Percentiles rank a stretch among this genome's conserved stretches.
These are phyloP conservation scores for Cyclotella baltica DNA, from an alignment of 108 stramenopile species.

Conservation along the genomic window DNA sequence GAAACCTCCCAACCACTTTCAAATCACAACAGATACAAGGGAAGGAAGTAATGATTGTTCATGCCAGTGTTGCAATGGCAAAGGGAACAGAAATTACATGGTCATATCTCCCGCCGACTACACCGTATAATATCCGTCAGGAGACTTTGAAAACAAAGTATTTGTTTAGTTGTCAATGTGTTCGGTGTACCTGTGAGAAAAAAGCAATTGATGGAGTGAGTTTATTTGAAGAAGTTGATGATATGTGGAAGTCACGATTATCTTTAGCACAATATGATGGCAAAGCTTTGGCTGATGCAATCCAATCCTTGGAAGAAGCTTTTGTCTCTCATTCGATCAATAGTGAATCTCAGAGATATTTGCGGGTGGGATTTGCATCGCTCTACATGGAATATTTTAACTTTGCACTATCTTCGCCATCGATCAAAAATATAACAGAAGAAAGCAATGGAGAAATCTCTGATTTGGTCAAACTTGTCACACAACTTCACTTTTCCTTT, in stretches of 20 bases:
- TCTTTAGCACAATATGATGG: neutral
- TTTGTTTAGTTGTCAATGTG: constrained; percentile 69
- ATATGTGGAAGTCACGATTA: constrained; percentile 13
- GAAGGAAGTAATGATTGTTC: constrained; percentile 73
- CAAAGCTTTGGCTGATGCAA: neutral
- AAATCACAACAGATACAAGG: constrained; percentile 6
- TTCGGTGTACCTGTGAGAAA: constrained; percentile 60
- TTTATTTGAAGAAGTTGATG: constrained; percentile 3
- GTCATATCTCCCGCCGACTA: constrained; percentile 78
- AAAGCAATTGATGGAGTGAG: constrained; percentile 18
- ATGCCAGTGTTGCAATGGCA: constrained; percentile 57
- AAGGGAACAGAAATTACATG: constrained; percentile 76
- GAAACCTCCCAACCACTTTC: constrained; percentile 23
- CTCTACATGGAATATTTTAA: constrained; percentile 78
- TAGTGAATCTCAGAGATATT: constrained; percentile 54
- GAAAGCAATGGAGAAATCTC: constrained; percentile 16
- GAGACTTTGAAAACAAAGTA: constrained; percentile 51
- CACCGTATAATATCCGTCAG: constrained; percentile 52
- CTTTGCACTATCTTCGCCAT: constrained; percentile 16
- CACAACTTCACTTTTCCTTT: constrained; percentile 75
- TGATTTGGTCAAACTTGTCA: constrained; percentile 50
- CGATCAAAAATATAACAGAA: neutral
- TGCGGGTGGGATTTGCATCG: constrained; percentile 57
- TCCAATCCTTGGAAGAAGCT: constrained; percentile 33
- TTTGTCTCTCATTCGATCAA: constrained; percentile 28